Percentiles rank a stretch among this genome's conserved stretches.
Evolutionary conservation across 805 yeast genomes (phyloP).

Genomic region (Saccharomyces eubayanus): DNA sequence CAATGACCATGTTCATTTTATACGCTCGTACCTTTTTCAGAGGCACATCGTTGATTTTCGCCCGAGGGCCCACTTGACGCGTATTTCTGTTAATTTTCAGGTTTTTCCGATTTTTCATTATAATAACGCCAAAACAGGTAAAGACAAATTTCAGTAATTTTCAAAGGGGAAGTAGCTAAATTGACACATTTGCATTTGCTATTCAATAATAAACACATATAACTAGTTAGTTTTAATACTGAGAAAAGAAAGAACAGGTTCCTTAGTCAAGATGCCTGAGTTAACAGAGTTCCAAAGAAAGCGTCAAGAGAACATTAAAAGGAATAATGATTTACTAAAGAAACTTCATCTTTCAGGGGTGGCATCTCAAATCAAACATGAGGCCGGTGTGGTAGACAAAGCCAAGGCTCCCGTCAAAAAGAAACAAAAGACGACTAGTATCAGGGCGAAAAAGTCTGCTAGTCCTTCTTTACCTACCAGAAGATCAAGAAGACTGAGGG

Average conservation of each 20-base stretch:
- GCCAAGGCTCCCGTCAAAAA: slow-evolving; percentile 18
- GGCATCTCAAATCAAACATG: slow-evolving; percentile 44
- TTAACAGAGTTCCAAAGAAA: slow-evolving; percentile 63
- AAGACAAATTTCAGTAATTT: neutral
- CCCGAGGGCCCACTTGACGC: neutral
- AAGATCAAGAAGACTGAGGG: slow-evolving; percentile 72
- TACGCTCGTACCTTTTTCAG: neutral
- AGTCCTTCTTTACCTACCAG: slow-evolving; percentile 46
- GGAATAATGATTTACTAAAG: slow-evolving; percentile 69
- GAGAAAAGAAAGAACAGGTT: neutral
- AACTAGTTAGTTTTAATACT: neutral
- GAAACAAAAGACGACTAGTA: slow-evolving; percentile 14
- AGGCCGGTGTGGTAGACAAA: slow-evolving; percentile 32
- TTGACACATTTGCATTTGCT: neutral
- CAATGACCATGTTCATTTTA: neutral
- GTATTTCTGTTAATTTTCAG: neutral
- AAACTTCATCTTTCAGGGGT: slow-evolving; percentile 60
- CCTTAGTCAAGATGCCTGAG: slow-evolving; percentile 11
- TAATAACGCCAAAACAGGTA: neutral
- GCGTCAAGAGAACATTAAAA: slow-evolving; percentile 68
- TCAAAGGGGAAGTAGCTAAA: neutral
- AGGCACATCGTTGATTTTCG: neutral
- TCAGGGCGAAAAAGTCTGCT: slow-evolving; percentile 6
- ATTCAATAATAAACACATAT: neutral
- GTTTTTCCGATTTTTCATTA: neutral